Base-by-base conservation (phyloP, 2,329 filamentous ascomycete genomes). In the Thielaviopsis populi region DNA sequence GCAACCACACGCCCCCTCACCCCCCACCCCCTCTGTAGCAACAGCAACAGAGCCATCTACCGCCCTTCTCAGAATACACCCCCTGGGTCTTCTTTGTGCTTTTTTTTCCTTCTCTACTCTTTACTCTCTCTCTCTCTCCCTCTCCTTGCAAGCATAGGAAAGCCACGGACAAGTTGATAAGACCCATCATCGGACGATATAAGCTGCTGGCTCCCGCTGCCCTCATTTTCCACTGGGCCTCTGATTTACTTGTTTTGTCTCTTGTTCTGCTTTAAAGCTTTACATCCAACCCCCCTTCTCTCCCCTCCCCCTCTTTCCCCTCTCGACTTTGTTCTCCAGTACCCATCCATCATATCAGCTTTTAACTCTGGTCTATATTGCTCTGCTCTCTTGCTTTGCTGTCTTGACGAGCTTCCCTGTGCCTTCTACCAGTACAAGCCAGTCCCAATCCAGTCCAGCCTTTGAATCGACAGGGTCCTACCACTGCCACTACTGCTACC, bases 191-290 rank as follows among this genome's bases (percentile, higher is more conserved):
- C 59, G 41, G 59, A 61, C 59, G 59, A 61, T 61, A 61, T 61
- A 61, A 61, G 42, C 40, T 61, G 59, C 59, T 61, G 59, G 59
- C 59, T 61, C 59, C 59, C 59, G 59, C 59, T 43, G 46, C 40
- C 15, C 50, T 54, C 30, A 15, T n/a, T 46, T 61, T 8, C 41
- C 24, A 46, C 41, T 61, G n/a, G 22, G 59, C 40, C 37, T 48
- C 41, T 61, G 40, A 41, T n/a, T 61, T 42, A 42, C 42, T 30
- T 46, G 59, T 46, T 46, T 61, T 61, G 40, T 61, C 42, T 46
- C 41, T 24, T 42, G 40, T 61, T 42, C 5, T 61, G 13, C 27
- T 54, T 54, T 15, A 54, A 17, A 30, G 50, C 50, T 54, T 54
- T 54, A 54, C 50, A 15, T 53, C 4, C 48, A 53, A 30, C 22